phyloP scores from a whole-genome alignment of 2,329 filamentous ascomycete genomes.

The Exophiala dermatitidis region DNA sequence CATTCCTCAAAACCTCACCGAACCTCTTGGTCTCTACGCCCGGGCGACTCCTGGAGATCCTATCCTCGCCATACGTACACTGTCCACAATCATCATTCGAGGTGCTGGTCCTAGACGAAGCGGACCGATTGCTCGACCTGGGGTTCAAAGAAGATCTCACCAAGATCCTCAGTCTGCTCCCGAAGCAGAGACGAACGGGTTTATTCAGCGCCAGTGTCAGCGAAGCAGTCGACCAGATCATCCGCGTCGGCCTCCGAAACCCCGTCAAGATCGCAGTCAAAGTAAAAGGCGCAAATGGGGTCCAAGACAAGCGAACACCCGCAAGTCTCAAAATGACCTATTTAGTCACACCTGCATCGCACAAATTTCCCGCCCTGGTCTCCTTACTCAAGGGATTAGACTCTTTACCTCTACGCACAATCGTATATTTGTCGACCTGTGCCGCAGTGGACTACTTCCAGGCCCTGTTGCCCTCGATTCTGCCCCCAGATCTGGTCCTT shows the following conservation, averaged over 20 bases:
- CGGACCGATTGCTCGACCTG: constrained; percentile 82
- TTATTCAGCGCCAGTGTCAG: constrained; percentile 94
- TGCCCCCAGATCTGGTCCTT: constrained; percentile 59
- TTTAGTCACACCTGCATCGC: constrained; percentile 62
- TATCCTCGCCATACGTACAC: constrained; percentile 80
- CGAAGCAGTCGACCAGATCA: constrained; percentile 87
- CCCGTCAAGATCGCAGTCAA: constrained; percentile 92
- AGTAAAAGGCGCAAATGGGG: constrained; percentile 68
- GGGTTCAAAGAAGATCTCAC: constrained; percentile 90
- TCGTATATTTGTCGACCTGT: constrained; percentile 89
- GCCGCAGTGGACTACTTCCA: constrained; percentile 93
- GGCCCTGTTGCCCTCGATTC: constrained; percentile 63
- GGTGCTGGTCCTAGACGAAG: constrained; percentile 86
- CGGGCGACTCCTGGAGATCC: constrained; percentile 77
- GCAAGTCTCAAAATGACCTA: constrained; percentile 88
- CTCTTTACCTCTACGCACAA: constrained; percentile 73
- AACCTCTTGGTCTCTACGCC: constrained; percentile 89
- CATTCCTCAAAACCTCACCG: constrained; percentile 74
- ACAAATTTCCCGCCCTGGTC: constrained; percentile 70
- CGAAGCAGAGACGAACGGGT: constrained; percentile 88
- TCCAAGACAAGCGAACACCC: constrained; percentile 79
- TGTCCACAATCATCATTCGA: constrained; percentile 86
- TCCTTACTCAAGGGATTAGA: constrained; percentile 62
- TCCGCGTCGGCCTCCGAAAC: constrained; percentile 84
- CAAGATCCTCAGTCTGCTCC: constrained; percentile 63